Conservation (phyloP, 176 grass and related monocot species). For the Olyra latifolia region DNA sequence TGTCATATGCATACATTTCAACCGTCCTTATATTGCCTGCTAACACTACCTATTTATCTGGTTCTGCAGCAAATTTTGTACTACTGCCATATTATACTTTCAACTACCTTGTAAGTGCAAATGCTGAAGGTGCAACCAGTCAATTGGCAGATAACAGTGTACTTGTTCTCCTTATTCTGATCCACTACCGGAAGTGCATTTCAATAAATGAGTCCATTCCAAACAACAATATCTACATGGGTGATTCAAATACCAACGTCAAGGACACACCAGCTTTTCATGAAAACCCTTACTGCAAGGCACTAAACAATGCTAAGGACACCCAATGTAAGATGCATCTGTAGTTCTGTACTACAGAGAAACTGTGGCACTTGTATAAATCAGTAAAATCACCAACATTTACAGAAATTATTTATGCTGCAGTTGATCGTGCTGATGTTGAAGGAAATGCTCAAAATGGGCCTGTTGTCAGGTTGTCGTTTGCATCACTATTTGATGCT, state of each 20-base stretch:
- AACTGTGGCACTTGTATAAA: constrained; percentile 2
- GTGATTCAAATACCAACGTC: constrained; percentile 44
- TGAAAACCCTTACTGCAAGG: constrained; percentile 95
- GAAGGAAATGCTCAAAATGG: constrained; percentile 91
- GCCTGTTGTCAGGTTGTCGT: constrained; percentile 80
- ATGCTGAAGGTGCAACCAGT: constrained; percentile 61
- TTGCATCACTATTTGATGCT: constrained; percentile 89
- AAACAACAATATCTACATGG: constrained; percentile 39
- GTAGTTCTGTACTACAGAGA: constrained; percentile 11
- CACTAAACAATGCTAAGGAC: constrained; percentile 79
- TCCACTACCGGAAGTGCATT: constrained; percentile 89
- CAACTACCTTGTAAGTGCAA: constrained; percentile 80
- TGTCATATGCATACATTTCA: constrained; percentile 21
- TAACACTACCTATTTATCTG: constrained; percentile 21
- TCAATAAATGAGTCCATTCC: constrained; percentile 50
- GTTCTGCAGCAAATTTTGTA: constrained; percentile 91
- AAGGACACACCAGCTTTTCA: constrained; percentile 70
- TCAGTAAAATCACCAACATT: constrained; percentile 32
- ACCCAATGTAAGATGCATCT: constrained; percentile 72
- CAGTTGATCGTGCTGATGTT: constrained; percentile 88
- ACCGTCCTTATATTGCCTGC: constrained; percentile 22
- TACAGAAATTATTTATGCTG: constrained; percentile 43
- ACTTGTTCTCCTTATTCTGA: constrained; percentile 83
- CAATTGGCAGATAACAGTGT: constrained; percentile 85
- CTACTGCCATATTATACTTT: constrained; percentile 93